A percentile compares a stretch with the other conserved stretches of the same genome.
Evolutionary conservation across 352 stramenopile genomes (phyloP).

Genomic region (Phytophthora sp.): DNA sequence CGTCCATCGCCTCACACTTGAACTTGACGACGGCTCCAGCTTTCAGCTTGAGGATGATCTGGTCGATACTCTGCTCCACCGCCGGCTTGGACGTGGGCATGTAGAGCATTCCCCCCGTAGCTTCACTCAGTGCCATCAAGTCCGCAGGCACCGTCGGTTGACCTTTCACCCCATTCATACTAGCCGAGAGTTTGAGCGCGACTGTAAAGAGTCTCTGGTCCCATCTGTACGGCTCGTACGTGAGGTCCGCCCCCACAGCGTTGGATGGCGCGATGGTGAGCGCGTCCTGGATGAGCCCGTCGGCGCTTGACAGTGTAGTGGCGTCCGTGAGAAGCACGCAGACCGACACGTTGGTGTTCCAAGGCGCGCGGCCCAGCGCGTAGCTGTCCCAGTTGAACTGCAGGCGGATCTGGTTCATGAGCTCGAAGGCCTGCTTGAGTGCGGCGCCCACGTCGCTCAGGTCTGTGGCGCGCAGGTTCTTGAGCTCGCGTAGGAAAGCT

Average conservation of each 20-base stretch:
- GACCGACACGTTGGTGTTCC: slow-evolving; percentile 87
- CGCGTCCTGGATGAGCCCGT: slow-evolving; percentile 77
- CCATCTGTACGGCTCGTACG: slow-evolving; percentile 85
- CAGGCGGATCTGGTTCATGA: slow-evolving; percentile 90
- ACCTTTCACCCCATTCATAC: slow-evolving; percentile 50
- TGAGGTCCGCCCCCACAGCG: slow-evolving; percentile 78
- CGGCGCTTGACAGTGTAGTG: slow-evolving; percentile 64
- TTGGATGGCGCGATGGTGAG: slow-evolving; percentile 75
- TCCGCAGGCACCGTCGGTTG: slow-evolving; percentile 65
- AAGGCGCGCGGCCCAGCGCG: slow-evolving; percentile 72
- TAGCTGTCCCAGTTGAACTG: slow-evolving; percentile 92
- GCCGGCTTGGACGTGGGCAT: slow-evolving; percentile 80
- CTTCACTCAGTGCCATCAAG: slow-evolving; percentile 87
- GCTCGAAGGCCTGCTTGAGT: slow-evolving; percentile 82
- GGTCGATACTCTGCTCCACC: slow-evolving; percentile 86
- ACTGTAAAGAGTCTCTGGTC: slow-evolving; percentile 85
- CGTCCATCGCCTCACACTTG: slow-evolving; percentile 62
- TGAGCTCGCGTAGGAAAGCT: slow-evolving; percentile 79
- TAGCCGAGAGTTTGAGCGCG: slow-evolving; percentile 83
- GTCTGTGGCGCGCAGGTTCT: slow-evolving; percentile 82
- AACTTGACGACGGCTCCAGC: slow-evolving; percentile 84
- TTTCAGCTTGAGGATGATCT: slow-evolving; percentile 87
- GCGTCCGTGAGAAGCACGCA: slow-evolving; percentile 86
- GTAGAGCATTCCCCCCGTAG: slow-evolving; percentile 84
- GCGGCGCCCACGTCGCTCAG: slow-evolving; percentile 79